Evolutionary conservation across 371 early-diverging fungal genomes (phyloP).

Genomic region (Vairimorpha necatrix): DNA sequence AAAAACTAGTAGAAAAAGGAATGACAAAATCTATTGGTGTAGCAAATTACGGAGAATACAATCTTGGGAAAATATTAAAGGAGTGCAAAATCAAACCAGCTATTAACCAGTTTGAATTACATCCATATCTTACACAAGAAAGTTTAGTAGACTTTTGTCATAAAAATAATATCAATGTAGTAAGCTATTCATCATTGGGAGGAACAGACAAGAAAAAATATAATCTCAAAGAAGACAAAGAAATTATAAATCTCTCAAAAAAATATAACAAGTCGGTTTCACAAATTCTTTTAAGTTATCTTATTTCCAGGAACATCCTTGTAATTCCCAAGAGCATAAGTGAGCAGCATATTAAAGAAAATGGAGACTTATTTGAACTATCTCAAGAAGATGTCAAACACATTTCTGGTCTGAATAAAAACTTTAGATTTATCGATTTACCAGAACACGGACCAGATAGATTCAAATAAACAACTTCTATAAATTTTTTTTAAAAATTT

Average conservation of each 20-base stretch:
- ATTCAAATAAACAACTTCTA: slow-evolving; percentile 33
- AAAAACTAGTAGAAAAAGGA: slow-evolving; percentile 67
- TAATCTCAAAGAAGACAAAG: slow-evolving; percentile 45
- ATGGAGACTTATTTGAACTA: slow-evolving; percentile 42
- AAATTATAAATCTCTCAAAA: slow-evolving; percentile 68
- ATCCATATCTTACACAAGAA: slow-evolving; percentile 74
- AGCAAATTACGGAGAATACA: slow-evolving; percentile 70
- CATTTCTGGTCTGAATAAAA: slow-evolving; percentile 23
- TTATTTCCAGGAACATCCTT: slow-evolving; percentile 65
- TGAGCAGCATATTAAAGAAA: slow-evolving; percentile 47
- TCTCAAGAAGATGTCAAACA: slow-evolving; percentile 26
- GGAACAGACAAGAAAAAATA: slow-evolving; percentile 62
- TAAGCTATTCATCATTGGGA: slow-evolving; percentile 81
- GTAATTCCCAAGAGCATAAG: slow-evolving; percentile 57
- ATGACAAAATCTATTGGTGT: slow-evolving; percentile 72
- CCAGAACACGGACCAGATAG: slow-evolving; percentile 5
- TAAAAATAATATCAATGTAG: slow-evolving; percentile 69
- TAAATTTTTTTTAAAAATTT: neutral
- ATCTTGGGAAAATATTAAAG: slow-evolving; percentile 68
- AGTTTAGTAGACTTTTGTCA: slow-evolving; percentile 70
- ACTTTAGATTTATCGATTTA: slow-evolving; percentile 35
- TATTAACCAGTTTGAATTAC: slow-evolving; percentile 77
- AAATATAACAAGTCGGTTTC: slow-evolving; percentile 69
- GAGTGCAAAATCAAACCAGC: slow-evolving; percentile 72
- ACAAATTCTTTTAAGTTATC: slow-evolving; percentile 73